These are phyloP conservation scores for Amphichorda felina DNA, from an alignment of 2,329 filamentous ascomycete genomes.

Conservation along the genomic window DNA sequence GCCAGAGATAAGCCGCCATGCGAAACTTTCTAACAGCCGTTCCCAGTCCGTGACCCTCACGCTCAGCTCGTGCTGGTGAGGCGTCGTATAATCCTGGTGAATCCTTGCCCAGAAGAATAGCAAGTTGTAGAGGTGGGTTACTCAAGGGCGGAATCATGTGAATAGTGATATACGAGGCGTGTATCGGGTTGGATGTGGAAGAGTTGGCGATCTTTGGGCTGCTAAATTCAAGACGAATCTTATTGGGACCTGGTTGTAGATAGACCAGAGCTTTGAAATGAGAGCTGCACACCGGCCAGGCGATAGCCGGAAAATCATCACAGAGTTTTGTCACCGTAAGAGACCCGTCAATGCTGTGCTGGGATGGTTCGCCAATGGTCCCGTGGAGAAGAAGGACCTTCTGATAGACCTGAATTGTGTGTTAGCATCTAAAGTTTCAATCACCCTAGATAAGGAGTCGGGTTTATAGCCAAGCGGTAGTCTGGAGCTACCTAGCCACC, in stretches of 20 bases:
- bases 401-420: constrained; percentile 61
- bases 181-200: constrained; percentile 54
- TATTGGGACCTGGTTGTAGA: constrained; percentile 84
- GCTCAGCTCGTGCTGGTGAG: constrained; percentile 59
- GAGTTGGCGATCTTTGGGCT: constrained; percentile 69
- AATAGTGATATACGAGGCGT: constrained; percentile 69
- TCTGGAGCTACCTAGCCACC: too few relatives aligned
- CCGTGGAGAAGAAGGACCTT: constrained; percentile 78
- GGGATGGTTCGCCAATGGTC: constrained; percentile 59
- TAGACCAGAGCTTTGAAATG: constrained; percentile 89
- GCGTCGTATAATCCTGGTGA: constrained; percentile 80
- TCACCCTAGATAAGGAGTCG: too few relatives aligned
- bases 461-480: too few relatives aligned
- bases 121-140: constrained; percentile 77
- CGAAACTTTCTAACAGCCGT: constrained; percentile 80
- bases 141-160: constrained; percentile 76
- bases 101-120: constrained; percentile 78
- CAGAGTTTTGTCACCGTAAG: constrained; percentile 73
- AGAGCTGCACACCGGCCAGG: constrained; percentile 80
- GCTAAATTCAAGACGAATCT: constrained; percentile 74
- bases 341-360: constrained; percentile 62
- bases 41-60: constrained; percentile 72
- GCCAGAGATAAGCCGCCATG: constrained; percentile 94
- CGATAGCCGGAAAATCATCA: constrained; percentile 69
- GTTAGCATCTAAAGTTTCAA: too few relatives aligned